phyloP scores from a whole-genome alignment of 164 flowering plant species.

The Kalanchoe fedtschenkoi region DNA sequence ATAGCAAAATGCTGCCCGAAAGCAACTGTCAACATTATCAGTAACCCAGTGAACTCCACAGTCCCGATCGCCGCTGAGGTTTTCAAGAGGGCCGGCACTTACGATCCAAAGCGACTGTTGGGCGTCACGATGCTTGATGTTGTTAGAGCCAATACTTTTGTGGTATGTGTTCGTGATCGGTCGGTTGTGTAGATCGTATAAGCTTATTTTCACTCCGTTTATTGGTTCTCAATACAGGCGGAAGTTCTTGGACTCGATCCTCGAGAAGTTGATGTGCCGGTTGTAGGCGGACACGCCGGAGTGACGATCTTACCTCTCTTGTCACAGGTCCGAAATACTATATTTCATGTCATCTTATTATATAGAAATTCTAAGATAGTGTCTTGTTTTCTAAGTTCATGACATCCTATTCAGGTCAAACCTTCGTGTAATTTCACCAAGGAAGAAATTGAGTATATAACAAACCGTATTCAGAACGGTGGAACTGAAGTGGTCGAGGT shows the following conservation, averaged over 20 bases:
- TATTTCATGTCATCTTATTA: background rate
- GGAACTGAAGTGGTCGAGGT: slow-evolving; percentile 59
- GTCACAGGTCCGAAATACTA: slow-evolving; percentile 29
- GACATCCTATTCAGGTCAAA: slow-evolving; percentile 24
- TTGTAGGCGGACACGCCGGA: slow-evolving; percentile 56
- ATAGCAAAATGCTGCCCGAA: slow-evolving; percentile 78
- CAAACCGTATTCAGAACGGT: slow-evolving; percentile 42
- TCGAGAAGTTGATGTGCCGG: slow-evolving; percentile 41
- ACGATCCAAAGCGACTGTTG: slow-evolving; percentile 54
- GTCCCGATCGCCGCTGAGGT: slow-evolving; percentile 82
- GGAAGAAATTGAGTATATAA: slow-evolving; percentile 29
- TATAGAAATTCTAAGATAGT: background rate
- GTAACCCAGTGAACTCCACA: slow-evolving; percentile 79
- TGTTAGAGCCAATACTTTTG: slow-evolving; percentile 81
- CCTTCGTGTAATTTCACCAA: slow-evolving; percentile 36
- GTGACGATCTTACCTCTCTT: slow-evolving; percentile 48
- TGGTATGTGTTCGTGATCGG: slow-evolving; percentile 41
- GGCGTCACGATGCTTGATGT: slow-evolving; percentile 82
- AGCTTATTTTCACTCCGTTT: no score
- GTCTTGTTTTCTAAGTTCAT: background rate
- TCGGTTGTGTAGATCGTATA: no score
- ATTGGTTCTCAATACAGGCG: no score
- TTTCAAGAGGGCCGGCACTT: slow-evolving; percentile 73
- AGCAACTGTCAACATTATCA: slow-evolving; percentile 64
- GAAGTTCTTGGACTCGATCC: slow-evolving; percentile 48